Percentiles rank a stretch among this genome's conserved stretches.
Conservation (phyloP, 192 early-diverging fungal species). For the Umbelopsis sp. region DNA sequence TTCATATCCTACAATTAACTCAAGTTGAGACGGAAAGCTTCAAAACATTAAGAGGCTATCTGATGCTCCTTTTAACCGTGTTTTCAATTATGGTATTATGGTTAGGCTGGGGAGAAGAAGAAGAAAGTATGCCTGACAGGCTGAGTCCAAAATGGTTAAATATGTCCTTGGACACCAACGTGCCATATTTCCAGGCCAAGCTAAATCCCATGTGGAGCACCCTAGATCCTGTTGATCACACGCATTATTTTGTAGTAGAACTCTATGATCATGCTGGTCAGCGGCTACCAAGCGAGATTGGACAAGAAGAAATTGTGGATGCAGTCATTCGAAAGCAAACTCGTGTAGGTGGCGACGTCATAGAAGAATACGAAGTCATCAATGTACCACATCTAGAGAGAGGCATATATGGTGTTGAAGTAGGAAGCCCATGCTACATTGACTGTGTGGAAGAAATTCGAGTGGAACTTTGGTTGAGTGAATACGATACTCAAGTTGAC, state of each 20-base stretch:
- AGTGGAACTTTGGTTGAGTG: slow-evolving; percentile 4
- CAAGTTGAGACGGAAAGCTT: neutral
- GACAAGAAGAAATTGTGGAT: slow-evolving; percentile 1
- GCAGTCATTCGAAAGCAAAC: neutral
- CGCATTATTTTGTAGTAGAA: slow-evolving; percentile 6
- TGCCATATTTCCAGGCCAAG: slow-evolving; percentile 12
- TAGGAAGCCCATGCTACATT: neutral
- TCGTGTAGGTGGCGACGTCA: neutral
- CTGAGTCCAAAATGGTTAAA: slow-evolving; percentile 10
- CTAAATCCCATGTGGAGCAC: slow-evolving; percentile 12
- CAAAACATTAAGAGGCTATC: neutral
- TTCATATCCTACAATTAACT: neutral
- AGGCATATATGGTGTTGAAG: neutral
- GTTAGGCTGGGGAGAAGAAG: neutral
- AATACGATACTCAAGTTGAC: slow-evolving; percentile 7
- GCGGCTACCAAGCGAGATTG: slow-evolving; percentile 4
- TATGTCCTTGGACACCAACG: slow-evolving; percentile 4
- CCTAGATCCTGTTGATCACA: slow-evolving; percentile 7
- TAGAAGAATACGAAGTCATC: slow-evolving; percentile 13
- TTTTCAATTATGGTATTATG: neutral
- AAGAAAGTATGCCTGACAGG: neutral
- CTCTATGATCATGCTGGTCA: neutral
- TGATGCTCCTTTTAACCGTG: neutral
- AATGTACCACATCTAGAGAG: slow-evolving; percentile 8
- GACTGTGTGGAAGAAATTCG: slow-evolving; percentile 9